A percentile compares a stretch with the other conserved stretches of the same genome.
These are phyloP conservation scores for Colletotrichum sansevieriae DNA, from an alignment of 2,329 filamentous ascomycete species.

Conservation along the genomic window DNA sequence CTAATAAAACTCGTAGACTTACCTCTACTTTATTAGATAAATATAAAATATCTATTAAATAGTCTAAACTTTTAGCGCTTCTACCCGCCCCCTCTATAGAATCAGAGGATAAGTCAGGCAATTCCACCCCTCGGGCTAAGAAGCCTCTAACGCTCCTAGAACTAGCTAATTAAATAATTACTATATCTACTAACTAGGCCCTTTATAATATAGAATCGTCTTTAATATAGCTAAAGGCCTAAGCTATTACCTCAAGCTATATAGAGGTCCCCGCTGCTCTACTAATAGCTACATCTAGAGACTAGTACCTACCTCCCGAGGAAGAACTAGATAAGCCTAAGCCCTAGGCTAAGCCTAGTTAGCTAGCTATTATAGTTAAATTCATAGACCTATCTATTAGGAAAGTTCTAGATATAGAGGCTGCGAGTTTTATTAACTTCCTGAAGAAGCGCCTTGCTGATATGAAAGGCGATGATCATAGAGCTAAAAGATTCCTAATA, in stretches of 20 bases:
- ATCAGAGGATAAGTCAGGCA: background rate
- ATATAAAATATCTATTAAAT: background rate
- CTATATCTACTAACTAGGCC: background rate
- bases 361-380: background rate
- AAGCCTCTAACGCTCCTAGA: constrained; percentile 1
- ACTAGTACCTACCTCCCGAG: background rate
- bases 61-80: background rate
- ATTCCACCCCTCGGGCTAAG: background rate
- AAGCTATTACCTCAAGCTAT: background rate
- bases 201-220: background rate
- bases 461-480: constrained; percentile 1
- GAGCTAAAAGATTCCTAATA: too few relatives aligned
- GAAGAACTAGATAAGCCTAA: background rate
- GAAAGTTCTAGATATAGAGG: background rate
- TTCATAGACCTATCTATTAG: background rate
- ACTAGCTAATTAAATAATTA: background rate
- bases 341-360: background rate
- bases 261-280: background rate
- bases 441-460: background rate
- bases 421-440: background rate
- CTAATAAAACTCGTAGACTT: background rate
- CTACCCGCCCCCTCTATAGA: background rate
- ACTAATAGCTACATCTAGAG: background rate
- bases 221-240: background rate
- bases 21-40: background rate